A percentile compares a stretch with the other conserved stretches of the same genome.
These are phyloP conservation scores for Tolypocladium endophyticum DNA, from an alignment of 2,329 filamentous ascomycete species.

Conservation along the genomic window DNA sequence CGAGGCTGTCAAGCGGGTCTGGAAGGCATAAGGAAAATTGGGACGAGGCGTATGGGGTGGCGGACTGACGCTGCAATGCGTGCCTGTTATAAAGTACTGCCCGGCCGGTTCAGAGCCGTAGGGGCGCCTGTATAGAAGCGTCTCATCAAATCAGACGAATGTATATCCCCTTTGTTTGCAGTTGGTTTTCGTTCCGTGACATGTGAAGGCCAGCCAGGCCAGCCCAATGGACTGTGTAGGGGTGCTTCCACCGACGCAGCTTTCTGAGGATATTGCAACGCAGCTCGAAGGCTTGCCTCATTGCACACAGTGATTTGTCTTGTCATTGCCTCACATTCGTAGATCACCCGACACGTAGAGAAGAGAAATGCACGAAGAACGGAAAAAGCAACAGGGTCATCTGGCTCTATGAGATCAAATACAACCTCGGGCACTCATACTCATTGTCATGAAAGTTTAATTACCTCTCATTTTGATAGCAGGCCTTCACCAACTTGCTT, in stretches of 20 bases:
- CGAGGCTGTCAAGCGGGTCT: slow-evolving; percentile 78
- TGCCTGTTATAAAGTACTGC: not conserved
- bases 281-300: no score
- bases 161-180: slow-evolving; percentile 5
- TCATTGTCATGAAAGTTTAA: not conserved
- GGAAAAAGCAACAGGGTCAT: no score
- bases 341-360: no score
- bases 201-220: no score
- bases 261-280: no score
- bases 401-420: no score
- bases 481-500: not conserved
- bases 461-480: not conserved
- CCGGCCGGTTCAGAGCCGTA: not conserved
- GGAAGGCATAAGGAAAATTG: slow-evolving; percentile 55
- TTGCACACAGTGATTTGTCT: no score
- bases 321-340: no score
- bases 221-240: not conserved
- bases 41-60: not conserved
- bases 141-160: slow-evolving; percentile 4
- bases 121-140: slow-evolving; percentile 10
- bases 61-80: not conserved
- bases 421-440: no score
- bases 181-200: not conserved
- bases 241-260: not conserved
- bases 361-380: no score